Percentiles rank a stretch among this genome's conserved stretches.
Evolutionary conservation across 2,329 filamentous ascomycete genomes (phyloP).

Genomic region (Cladosporium sp.): DNA sequence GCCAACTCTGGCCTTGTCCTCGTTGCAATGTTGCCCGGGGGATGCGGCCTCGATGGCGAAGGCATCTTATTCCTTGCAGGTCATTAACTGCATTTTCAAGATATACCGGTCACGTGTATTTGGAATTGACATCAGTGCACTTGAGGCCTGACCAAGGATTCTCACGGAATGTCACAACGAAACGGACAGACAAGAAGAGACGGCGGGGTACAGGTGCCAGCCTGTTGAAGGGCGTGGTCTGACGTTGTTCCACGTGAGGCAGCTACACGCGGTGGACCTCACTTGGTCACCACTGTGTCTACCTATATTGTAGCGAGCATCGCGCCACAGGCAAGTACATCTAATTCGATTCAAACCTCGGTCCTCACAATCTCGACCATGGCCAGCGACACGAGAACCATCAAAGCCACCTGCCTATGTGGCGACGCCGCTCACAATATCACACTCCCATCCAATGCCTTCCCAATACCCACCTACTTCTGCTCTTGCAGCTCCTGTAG

Average conservation of each 20-base stretch:
- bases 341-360: not conserved
- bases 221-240: slow-evolving; percentile 3
- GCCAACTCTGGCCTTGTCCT: not conserved
- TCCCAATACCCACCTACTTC: slow-evolving; percentile 46
- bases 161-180: not conserved
- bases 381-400: slow-evolving; percentile 24
- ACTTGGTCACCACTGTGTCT: not conserved
- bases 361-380: slow-evolving; percentile 5
- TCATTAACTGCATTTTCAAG: not conserved
- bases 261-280: not conserved
- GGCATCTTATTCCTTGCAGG: not conserved
- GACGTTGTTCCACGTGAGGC: not conserved
- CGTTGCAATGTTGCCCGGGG: not conserved
- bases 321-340: not conserved
- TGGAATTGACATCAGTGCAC: not conserved
- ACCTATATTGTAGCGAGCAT: not conserved
- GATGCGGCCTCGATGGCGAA: no score
- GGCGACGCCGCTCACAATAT: slow-evolving; percentile 39
- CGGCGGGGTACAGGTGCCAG: not conserved
- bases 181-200: not conserved
- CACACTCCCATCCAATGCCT: slow-evolving; percentile 36
- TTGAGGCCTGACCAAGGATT: no score
- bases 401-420: slow-evolving; percentile 43
- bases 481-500: slow-evolving; percentile 59
- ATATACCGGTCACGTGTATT: no score